Conservation (phyloP, 306 rosid genomes). For the Glycyrrhiza uralensis region DNA sequence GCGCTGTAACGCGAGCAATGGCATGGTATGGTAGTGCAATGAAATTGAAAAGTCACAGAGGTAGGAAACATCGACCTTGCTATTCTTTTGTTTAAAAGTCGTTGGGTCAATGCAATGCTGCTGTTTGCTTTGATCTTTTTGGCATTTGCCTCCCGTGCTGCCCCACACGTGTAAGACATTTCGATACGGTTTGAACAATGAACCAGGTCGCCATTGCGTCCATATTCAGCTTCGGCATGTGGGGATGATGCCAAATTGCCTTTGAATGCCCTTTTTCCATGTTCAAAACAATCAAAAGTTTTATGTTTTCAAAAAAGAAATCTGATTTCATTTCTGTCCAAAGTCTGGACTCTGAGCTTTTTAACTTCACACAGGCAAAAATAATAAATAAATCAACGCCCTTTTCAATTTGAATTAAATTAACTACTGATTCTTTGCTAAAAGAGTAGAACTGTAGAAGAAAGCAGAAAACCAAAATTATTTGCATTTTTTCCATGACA, state of each 20-base stretch:
- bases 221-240: constrained; percentile 3
- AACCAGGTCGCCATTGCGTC: background rate
- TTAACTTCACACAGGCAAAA: no score
- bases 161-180: constrained; percentile 28
- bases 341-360: no score
- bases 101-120: constrained; percentile 26
- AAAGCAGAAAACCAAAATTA: no score
- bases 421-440: no score
- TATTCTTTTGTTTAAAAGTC: background rate
- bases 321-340: no score
- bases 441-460: no score
- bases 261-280: no score
- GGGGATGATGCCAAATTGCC: background rate
- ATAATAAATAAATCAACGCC: no score
- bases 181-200: background rate
- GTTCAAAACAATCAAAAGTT: no score
- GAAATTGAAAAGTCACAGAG: background rate
- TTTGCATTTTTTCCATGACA: no score
- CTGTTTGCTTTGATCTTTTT: background rate
- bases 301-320: no score
- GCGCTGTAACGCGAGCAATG: background rate
- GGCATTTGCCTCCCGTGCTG: background rate
- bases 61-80: background rate
- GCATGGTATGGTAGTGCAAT: background rate
- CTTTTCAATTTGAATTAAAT: no score